Evolutionary conservation across 495 filamentous ascomycete species (phyloP), one percentile per base, ranked within the genome.

Genomic region (Aspergillus baeticus): DNA sequence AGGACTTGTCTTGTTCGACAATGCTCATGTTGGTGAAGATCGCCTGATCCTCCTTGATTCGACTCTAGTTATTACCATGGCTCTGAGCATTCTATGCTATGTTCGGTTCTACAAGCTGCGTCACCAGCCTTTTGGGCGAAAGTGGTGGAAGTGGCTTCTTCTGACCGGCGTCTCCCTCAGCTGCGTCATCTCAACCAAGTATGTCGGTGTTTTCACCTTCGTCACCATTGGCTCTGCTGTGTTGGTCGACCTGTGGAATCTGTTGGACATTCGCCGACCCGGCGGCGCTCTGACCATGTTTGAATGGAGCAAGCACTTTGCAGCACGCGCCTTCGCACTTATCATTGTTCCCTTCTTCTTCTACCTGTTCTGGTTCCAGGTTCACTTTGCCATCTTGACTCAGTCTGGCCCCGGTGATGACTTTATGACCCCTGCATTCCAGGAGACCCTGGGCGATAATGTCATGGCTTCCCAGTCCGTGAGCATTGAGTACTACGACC

Each of bases 71-170:
- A 83, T 97, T 55, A 88, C 91, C 61, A 96, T 99, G 92, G 92
- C 95, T 6, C 84, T 94, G 67, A 96, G 91, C 70, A 76, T 99
- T 42, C 80, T 97, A 46, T 90, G 82, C 77, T 98, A 99, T 72
- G 85, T 99, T 65, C 90, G 91, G 38, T 99, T 99, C 79, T 97
- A 97, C 79, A 99, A 98, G 81, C 75, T 95, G 57, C 84, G 94
- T 48, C 91, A 97, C 63, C 81, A 88, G 51, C 82, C 94, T 4
- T 98, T 98, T 67, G 81, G 86, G 14, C 84, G 91, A 46, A 98
- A 98, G 69, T 98, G 94, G 94, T 98, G 94, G 94, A 98, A 98
- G 71, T 98, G 94, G 94, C 81, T 98, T 31, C 84, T 98, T 47
- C 74, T 98, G 63, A 98, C 94, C 14, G 94, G 94, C 42, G 89